Evolutionary conservation across 73 alveolate species (phyloP).

Genomic region (Diophrys sp.): DNA sequence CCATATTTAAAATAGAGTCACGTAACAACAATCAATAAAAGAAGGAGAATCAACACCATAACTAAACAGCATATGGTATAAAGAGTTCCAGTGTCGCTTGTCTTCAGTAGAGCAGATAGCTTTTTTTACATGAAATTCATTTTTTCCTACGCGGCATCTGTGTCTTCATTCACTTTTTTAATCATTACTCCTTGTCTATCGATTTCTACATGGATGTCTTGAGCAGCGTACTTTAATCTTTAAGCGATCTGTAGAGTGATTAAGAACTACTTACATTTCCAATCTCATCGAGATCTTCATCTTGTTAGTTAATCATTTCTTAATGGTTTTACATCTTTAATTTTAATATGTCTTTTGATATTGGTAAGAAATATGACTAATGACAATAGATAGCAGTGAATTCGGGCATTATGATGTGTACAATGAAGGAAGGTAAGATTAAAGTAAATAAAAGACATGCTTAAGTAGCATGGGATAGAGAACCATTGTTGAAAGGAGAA

Average conservation of each 20-base stretch:
- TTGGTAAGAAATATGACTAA: background rate
- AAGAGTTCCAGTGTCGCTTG: conserved; percentile 15
- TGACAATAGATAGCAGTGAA: background rate
- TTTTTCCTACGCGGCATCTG: background rate
- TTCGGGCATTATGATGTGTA: too few species aligned
- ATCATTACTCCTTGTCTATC: conserved; percentile 4
- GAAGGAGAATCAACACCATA: background rate
- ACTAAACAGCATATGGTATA: conserved; percentile 1
- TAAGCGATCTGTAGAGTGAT: background rate
- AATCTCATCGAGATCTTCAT: background rate
- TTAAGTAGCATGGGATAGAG: too few species aligned
- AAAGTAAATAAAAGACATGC: too few species aligned
- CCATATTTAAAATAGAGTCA: background rate
- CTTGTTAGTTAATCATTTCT: background rate
- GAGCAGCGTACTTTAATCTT: background rate
- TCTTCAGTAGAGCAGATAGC: background rate
- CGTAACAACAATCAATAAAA: background rate
- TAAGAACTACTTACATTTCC: background rate
- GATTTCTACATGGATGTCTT: conserved; percentile 10
- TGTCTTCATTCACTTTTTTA: conserved; percentile 1
- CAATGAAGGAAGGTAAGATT: too few species aligned
- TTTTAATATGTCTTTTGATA: too few species aligned
- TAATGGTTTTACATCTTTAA: background rate
- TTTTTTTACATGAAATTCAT: conserved; percentile 1
- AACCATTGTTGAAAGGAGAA: too few species aligned